Base-by-base conservation (phyloP, 345 rosid species). In the Eucalyptus cladocalyx region DNA sequence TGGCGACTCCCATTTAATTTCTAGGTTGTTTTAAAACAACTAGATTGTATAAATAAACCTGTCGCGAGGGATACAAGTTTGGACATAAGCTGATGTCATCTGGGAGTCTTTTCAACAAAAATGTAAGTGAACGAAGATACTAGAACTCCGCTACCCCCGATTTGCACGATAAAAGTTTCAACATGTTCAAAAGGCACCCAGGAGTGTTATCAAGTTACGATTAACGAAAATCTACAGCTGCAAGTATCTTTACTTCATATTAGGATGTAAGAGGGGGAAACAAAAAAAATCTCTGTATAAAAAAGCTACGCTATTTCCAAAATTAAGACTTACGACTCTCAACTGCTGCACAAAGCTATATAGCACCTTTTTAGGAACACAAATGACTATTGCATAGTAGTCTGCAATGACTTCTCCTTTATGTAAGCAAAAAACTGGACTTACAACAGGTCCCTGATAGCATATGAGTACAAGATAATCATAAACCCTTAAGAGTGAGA, bases 91-190 rank as follows among this genome's bases (percentile, higher is more conserved):
- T 93, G 94, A 42, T 94, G 94, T 99, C 99, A 98, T 93, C 97
- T 97, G 50, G 13, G 48, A 47, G 48, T 47, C 48, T 47, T 3
- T 47, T 47, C 48, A 47, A 9, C 10, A 4, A 47, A 47, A 47
- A 47, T 47, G 48, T 47, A 47, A 47, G 48, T 47, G 13, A 42
- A 47, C 19, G 99, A 98, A 37, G 99, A 98, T 88, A 97, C 90
- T 90, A 98, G 94, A 86, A 98, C 99, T 45, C 98, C 98, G 13
- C 98, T 96, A 26, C 99, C 99, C 89, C 98, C 99, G 30, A 95
- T 93, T 98, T 98, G 97, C 91, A 93, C 16, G 7, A 58, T 76
- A 43, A 19, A 86, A 83, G 81, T 32, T 37, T 8, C 72, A 45
- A 89, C 17, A 15, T 24, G 21, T 17, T 65, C 19, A n/a, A 65